Percentiles rank a stretch among this genome's conserved stretches.
phyloP scores from a whole-genome alignment of 805 yeast species.

The Sugiyamaella floridensis region DNA sequence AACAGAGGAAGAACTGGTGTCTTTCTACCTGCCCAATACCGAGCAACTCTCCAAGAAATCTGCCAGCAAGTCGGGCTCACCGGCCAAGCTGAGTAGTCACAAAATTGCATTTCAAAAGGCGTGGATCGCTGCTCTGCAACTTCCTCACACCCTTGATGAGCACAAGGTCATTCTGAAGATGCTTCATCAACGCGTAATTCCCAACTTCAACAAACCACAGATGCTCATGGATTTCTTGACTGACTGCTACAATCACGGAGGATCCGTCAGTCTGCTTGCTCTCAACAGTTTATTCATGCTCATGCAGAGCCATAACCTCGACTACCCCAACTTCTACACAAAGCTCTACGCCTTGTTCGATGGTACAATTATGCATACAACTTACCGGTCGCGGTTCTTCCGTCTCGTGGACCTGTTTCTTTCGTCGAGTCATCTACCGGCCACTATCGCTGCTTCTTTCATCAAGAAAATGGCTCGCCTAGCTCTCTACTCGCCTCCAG shows the following conservation, averaged over 20 bases:
- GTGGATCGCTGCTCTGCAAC: conserved; percentile 52
- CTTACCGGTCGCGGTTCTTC: conserved; percentile 80
- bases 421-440: conserved; percentile 80
- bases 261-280: conserved; percentile 65
- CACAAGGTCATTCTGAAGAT: conserved; percentile 63
- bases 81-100: conserved; percentile 40
- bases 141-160: conserved; percentile 45
- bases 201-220: conserved; percentile 72
- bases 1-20: conserved; percentile 17
- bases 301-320: conserved; percentile 75
- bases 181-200: conserved; percentile 78
- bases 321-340: conserved; percentile 81
- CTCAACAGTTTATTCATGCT: conserved; percentile 81
- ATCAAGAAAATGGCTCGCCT: conserved; percentile 75
- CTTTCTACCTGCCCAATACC: conserved; percentile 17
- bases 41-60: conserved; percentile 15
- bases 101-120: conserved; percentile 62
- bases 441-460: conserved; percentile 79
- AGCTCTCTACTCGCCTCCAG: conserved; percentile 71
- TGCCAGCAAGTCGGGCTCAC: conserved; percentile 31
- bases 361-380: conserved; percentile 65
- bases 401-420: conserved; percentile 80
- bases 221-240: conserved; percentile 89
- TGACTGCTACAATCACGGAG: conserved; percentile 64
- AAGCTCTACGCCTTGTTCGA: conserved; percentile 78